Percentiles rank a stretch among this genome's conserved stretches.
Evolutionary conservation across 108 stramenopile species (phyloP).

Genomic region (Discostella pseudostelligera): DNA sequence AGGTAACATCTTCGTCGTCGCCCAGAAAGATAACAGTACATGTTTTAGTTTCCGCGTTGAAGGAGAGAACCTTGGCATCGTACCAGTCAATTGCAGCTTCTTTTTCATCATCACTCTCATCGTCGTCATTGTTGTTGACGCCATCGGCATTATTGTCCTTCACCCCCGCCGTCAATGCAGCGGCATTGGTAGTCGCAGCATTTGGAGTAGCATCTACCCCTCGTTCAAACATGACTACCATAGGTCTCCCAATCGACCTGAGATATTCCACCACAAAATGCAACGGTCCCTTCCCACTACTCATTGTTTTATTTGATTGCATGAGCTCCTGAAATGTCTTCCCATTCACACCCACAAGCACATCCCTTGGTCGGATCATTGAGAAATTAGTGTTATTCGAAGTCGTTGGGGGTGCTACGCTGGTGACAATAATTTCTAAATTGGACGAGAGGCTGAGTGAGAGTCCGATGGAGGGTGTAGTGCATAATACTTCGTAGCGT

Average conservation of each 20-base stretch:
- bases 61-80: conserved; percentile 59
- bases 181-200: background rate
- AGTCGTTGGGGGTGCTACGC: background rate
- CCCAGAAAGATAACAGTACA: conserved; percentile 58
- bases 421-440: background rate
- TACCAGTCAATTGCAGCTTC: conserved; percentile 78
- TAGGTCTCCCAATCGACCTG: conserved; percentile 24
- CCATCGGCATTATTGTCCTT: conserved; percentile 12
- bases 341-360: conserved; percentile 40
- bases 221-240: conserved; percentile 39
- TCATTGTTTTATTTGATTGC: background rate
- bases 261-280: conserved; percentile 15
- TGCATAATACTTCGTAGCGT: background rate
- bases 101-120: conserved; percentile 27
- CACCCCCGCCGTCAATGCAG: background rate
- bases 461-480: conserved; percentile 19
- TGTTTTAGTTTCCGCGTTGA: conserved; percentile 7
- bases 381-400: conserved; percentile 3
- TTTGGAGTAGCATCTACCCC: background rate
- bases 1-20: conserved; percentile 63
- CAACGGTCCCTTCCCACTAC: conserved; percentile 16
- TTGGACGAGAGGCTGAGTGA: conserved; percentile 10
- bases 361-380: conserved; percentile 21
- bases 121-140: background rate
- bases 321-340: conserved; percentile 18